Conservation (phyloP, 805 yeast species). For the Ogataea polymorpha region DNA sequence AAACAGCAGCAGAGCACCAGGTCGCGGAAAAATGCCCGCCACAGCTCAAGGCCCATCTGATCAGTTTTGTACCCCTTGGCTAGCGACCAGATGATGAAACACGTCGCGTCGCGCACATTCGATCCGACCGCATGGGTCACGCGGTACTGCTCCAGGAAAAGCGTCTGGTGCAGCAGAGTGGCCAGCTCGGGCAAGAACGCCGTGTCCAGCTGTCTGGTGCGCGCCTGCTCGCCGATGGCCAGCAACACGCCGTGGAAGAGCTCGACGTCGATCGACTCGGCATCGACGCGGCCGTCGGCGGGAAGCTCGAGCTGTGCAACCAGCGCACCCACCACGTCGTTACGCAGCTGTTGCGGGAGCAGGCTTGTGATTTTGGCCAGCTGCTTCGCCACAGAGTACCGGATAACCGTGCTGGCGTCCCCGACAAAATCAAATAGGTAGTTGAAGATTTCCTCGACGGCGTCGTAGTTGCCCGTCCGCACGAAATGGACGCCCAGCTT, state of each 20-base stretch:
- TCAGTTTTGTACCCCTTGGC: slow-evolving; percentile 38
- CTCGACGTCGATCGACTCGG: slow-evolving; percentile 37
- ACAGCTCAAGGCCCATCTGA: slow-evolving; percentile 19
- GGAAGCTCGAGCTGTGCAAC: slow-evolving; percentile 34
- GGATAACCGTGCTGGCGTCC: slow-evolving; percentile 49
- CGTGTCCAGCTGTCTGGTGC: slow-evolving; percentile 18
- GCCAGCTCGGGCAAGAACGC: slow-evolving; percentile 26
- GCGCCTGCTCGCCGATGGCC: slow-evolving; percentile 48
- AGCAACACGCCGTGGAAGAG: slow-evolving; percentile 59
- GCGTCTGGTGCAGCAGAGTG: slow-evolving; percentile 41
- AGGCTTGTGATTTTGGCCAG: slow-evolving; percentile 45
- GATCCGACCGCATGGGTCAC: slow-evolving; percentile 54
- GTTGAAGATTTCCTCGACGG: slow-evolving; percentile 48
- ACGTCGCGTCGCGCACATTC: slow-evolving; percentile 79
- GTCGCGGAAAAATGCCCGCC: slow-evolving; percentile 30
- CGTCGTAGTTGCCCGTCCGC: slow-evolving; percentile 30
- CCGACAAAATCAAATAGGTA: slow-evolving; percentile 43
- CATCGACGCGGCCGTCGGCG: slow-evolving; percentile 20
- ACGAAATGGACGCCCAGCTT: slow-evolving; percentile 36
- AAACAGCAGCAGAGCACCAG: slow-evolving; percentile 56
- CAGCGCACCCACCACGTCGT: slow-evolving; percentile 39
- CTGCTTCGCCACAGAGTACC: slow-evolving; percentile 68
- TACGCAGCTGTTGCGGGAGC: slow-evolving; percentile 34
- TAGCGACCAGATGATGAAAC: slow-evolving; percentile 82
- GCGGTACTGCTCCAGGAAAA: slow-evolving; percentile 57